Evolutionary conservation across 2,329 filamentous ascomycete genomes (phyloP), one percentile per base, ranked within the genome.

Genomic region (Penicillium concentricum): DNA sequence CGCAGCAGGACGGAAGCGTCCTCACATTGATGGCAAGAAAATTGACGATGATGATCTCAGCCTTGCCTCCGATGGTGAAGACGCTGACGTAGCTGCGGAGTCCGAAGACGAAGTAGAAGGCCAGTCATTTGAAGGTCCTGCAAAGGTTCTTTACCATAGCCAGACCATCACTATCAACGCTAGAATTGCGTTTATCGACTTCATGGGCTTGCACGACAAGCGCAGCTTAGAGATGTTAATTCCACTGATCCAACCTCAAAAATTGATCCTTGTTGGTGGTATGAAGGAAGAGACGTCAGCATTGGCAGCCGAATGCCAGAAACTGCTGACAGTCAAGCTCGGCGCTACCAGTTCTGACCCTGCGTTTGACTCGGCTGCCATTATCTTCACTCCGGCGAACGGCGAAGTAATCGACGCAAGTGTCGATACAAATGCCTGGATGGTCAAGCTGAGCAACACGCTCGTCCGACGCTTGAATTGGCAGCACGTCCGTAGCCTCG

Each of bases 361-460:
- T 56, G 77, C 87, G 32, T 76, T 76, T n/a, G 67, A 74, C 72
- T 42, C 76, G 75, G 82, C 86, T 35, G 63, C 64, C 12, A 87
- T 92, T 61, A 90, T 99, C 5, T 93, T 93, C 70, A 92, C 91
- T 0, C 94, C 94, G 1, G 74, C 78, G 10, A 79, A 90, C n/a
- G 92, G 92, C 24, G 79, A 83, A 34, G 79, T 82, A 15, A 82
- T 99, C 41, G 88, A 99, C 73, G 94, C 93, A 13, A 97, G 92
- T 69, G 93, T 97, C 41, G 94, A 99, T 72, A 97, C 93, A 5
- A 97, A 97, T 71, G 92, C 94, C 4, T 99, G 95, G 94, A 88
- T 90, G 24, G 90, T 99, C 58, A 96, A 92, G 74, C 82, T 99
- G 18, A 92, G 91, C 47, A 90, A 93, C 64, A 80, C 84, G 43